These are phyloP conservation scores for Emergomyces africanus DNA, from an alignment of 2,329 filamentous ascomycete species.

Conservation along the genomic window DNA sequence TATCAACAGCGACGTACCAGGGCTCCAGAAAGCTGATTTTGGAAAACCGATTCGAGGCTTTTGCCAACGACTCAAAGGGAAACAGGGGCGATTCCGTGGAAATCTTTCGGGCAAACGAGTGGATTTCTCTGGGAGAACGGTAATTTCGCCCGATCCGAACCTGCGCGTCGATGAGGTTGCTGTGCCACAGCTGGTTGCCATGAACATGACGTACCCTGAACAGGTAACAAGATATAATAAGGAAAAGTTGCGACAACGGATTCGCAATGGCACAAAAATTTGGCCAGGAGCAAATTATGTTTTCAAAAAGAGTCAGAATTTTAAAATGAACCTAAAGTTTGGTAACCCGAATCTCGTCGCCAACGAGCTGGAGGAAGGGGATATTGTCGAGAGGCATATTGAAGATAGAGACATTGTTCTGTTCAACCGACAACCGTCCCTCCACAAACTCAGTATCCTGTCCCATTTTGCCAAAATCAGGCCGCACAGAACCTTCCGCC, in stretches of 20 bases:
- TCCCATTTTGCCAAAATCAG: slow-evolving; percentile 87
- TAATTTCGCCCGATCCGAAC: slow-evolving; percentile 96
- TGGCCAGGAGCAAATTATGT: slow-evolving; percentile 86
- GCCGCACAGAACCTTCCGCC: slow-evolving; percentile 87
- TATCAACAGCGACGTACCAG: slow-evolving; percentile 92
- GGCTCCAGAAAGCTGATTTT: slow-evolving; percentile 75
- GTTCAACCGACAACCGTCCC: slow-evolving; percentile 93
- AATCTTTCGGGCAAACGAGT: slow-evolving; percentile 97
- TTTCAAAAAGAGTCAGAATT: slow-evolving; percentile 55
- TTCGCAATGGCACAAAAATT: slow-evolving; percentile 60
- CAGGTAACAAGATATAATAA: slow-evolving; percentile 75
- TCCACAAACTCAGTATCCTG: slow-evolving; percentile 98
- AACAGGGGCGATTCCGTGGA: slow-evolving; percentile 92
- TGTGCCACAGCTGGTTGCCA: slow-evolving; percentile 81
- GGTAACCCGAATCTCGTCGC: slow-evolving; percentile 60
- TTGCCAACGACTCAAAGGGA: slow-evolving; percentile 90
- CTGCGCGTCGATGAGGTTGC: slow-evolving; percentile 87
- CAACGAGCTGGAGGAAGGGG: slow-evolving; percentile 62
- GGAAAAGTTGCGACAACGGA: slow-evolving; percentile 60
- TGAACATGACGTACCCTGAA: slow-evolving; percentile 92
- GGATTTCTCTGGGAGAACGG: slow-evolving; percentile 92
- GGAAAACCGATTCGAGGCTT: slow-evolving; percentile 87
- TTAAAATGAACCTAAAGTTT: slow-evolving; percentile 64
- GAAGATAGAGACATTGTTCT: slow-evolving; percentile 93
- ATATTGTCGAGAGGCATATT: slow-evolving; percentile 86